Percentiles rank a stretch among this genome's conserved stretches.
phyloP scores from a whole-genome alignment of 2,329 filamentous ascomycete genomes.

The Colletotrichum magnum region DNA sequence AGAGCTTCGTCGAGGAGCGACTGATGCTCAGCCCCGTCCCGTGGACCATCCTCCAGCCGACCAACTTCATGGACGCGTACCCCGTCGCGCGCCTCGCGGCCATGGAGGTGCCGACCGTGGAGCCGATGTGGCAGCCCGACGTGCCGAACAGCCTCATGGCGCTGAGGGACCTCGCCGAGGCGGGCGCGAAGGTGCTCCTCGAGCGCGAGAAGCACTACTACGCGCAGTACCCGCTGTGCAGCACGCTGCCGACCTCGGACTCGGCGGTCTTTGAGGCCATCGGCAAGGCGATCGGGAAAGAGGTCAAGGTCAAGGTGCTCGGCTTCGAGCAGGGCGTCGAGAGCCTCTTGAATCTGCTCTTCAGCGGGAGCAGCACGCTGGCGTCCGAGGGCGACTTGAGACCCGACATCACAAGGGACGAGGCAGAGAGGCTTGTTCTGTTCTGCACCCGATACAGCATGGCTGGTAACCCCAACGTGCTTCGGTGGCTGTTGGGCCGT shows the following conservation, averaged over 20 bases:
- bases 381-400: background rate
- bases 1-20: slow-evolving; percentile 16
- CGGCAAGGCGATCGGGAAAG: slow-evolving; percentile 3
- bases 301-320: background rate
- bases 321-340: slow-evolving; percentile 14
- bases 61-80: slow-evolving; percentile 22
- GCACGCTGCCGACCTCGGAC: background rate
- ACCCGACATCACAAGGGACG: slow-evolving; percentile 6
- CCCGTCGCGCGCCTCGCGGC: slow-evolving; percentile 1
- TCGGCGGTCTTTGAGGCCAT: background rate
- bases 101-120: slow-evolving; percentile 6
- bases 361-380: background rate
- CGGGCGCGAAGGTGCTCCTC: slow-evolving; percentile 5
- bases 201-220: slow-evolving; percentile 10
- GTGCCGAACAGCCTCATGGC: slow-evolving; percentile 16
- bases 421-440: slow-evolving; percentile 13
- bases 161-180: slow-evolving; percentile 8
- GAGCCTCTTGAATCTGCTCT: background rate
- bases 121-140: background rate
- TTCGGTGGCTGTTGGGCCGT: slow-evolving; percentile 5
- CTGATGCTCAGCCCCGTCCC: slow-evolving; percentile 11
- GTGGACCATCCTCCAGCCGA: slow-evolving; percentile 17
- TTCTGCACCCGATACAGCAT: slow-evolving; percentile 15
- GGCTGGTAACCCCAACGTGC: slow-evolving; percentile 5
- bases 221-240: slow-evolving; percentile 3